A percentile compares a stretch with the other conserved stretches of the same genome.
Evolutionary conservation across 805 yeast genomes (phyloP).

Genomic region (Suhomyces faveliae): DNA sequence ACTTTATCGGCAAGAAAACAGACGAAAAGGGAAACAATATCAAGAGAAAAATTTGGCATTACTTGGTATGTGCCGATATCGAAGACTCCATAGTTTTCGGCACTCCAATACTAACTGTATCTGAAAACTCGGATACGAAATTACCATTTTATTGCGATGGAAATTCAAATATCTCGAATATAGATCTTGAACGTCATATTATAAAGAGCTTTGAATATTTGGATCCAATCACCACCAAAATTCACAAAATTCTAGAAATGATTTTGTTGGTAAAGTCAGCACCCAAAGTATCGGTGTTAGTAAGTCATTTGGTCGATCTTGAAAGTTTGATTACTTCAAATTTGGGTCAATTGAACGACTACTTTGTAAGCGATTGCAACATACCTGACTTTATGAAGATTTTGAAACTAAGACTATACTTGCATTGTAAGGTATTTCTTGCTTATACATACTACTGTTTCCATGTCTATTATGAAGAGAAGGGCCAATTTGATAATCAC

Average conservation of each 20-base stretch:
- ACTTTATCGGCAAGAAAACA: slow-evolving; percentile 18
- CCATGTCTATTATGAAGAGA: slow-evolving; percentile 17
- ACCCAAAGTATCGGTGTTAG: slow-evolving; percentile 13
- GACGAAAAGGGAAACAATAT: slow-evolving; percentile 23
- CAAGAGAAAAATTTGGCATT: slow-evolving; percentile 61
- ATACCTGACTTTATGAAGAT: slow-evolving; percentile 1
- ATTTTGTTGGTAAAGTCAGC: background rate
- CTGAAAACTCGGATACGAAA: slow-evolving; percentile 40
- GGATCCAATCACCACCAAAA: slow-evolving; percentile 27
- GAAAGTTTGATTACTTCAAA: slow-evolving; percentile 31
- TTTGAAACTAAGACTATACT: slow-evolving; percentile 15
- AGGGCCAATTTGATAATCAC: slow-evolving; percentile 12
- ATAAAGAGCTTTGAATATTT: slow-evolving; percentile 36
- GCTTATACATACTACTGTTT: slow-evolving; percentile 18
- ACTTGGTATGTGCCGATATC: slow-evolving; percentile 43
- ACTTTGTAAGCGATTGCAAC: slow-evolving; percentile 20
- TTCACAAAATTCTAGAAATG: slow-evolving; percentile 24
- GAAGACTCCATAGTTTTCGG: slow-evolving; percentile 31
- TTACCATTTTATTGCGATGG: slow-evolving; percentile 43
- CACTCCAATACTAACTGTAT: slow-evolving; percentile 10
- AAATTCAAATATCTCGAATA: slow-evolving; percentile 35
- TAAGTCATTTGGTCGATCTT: slow-evolving; percentile 39
- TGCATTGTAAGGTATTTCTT: slow-evolving; percentile 14
- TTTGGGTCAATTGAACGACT: slow-evolving; percentile 34
- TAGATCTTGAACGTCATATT: slow-evolving; percentile 41